Percentiles rank a stretch among this genome's conserved stretches.
Conservation (phyloP, 176 grass and related monocot genomes). For the Hordeum vulgare region DNA sequence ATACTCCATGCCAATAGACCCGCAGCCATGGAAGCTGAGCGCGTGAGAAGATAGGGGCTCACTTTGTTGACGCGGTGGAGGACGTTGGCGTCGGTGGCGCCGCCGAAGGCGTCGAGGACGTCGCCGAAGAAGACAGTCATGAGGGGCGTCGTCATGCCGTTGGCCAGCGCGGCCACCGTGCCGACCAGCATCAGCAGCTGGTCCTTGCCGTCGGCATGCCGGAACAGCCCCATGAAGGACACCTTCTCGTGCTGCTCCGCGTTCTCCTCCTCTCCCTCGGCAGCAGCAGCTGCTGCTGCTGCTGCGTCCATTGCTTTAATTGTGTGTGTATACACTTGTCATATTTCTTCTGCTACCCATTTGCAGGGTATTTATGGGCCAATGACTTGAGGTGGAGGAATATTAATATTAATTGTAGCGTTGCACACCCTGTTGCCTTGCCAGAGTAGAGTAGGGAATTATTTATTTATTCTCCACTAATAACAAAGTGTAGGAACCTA, state of each 20-base stretch:
- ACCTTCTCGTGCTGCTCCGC: background rate
- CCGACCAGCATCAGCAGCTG: conserved; percentile 23
- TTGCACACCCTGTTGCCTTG: too few relatives aligned
- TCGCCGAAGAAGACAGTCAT: conserved; percentile 27
- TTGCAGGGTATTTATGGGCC: too few relatives aligned
- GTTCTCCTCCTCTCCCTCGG: background rate
- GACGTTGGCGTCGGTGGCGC: background rate
- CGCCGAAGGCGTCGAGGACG: conserved; percentile 2
- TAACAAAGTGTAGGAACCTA: too few relatives aligned
- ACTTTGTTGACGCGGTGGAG: conserved; percentile 15
- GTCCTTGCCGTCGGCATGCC: conserved; percentile 10
- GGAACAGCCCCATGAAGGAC: conserved; percentile 12
- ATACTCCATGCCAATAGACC: too few relatives aligned
- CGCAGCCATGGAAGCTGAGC: too few relatives aligned
- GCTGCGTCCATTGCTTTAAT: background rate
- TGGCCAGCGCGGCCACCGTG: background rate
- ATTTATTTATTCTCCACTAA: too few relatives aligned
- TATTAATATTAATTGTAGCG: too few relatives aligned
- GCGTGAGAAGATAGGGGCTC: background rate
- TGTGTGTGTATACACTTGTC: too few relatives aligned
- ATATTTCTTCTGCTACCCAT: too few relatives aligned
- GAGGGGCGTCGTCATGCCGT: background rate
- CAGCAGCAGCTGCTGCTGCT: background rate
- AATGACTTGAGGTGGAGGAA: too few relatives aligned
- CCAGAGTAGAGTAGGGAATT: too few relatives aligned